phyloP scores from a whole-genome alignment of 768 basidiomycete genomes.

The Mycena olivaceomarginata region DNA sequence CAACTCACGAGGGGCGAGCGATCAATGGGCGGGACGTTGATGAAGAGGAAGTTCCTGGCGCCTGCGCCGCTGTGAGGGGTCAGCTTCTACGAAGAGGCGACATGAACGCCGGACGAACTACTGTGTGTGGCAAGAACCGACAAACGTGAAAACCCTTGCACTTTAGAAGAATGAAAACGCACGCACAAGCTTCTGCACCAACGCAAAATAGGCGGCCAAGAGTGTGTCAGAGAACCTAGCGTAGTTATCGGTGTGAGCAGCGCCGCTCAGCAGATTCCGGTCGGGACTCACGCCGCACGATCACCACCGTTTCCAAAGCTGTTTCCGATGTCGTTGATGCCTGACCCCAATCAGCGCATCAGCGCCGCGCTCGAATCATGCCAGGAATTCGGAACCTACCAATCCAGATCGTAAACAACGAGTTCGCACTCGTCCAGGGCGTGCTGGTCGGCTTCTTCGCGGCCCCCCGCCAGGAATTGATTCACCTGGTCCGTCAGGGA shows the following conservation, averaged over 20 bases:
- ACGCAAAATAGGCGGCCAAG: constrained; percentile 69
- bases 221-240: constrained; percentile 69
- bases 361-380: not conserved
- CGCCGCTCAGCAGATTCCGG: constrained; percentile 40
- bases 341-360: not conserved
- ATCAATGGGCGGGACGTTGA: constrained; percentile 64
- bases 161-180: not conserved
- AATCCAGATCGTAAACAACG: constrained; percentile 82
- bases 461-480: constrained; percentile 68
- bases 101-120: constrained; percentile 49
- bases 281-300: constrained; percentile 62
- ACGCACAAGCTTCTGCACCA: constrained; percentile 69
- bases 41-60: constrained; percentile 74
- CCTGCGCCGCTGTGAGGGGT: constrained; percentile 63
- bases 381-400: constrained; percentile 45
- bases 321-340: constrained; percentile 82
- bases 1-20: constrained; percentile 62
- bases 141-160: not conserved
- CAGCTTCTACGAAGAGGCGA: constrained; percentile 13
- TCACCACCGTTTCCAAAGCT: constrained; percentile 69
- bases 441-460: constrained; percentile 69
- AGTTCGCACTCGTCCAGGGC: constrained; percentile 74
- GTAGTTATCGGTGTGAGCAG: not conserved
- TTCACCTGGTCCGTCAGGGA: constrained; percentile 78
- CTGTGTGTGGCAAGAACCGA: constrained; percentile 41